These are phyloP conservation scores for Malassezia nana DNA, from an alignment of 1,284 basidiomycete species.

Conservation along the genomic window DNA sequence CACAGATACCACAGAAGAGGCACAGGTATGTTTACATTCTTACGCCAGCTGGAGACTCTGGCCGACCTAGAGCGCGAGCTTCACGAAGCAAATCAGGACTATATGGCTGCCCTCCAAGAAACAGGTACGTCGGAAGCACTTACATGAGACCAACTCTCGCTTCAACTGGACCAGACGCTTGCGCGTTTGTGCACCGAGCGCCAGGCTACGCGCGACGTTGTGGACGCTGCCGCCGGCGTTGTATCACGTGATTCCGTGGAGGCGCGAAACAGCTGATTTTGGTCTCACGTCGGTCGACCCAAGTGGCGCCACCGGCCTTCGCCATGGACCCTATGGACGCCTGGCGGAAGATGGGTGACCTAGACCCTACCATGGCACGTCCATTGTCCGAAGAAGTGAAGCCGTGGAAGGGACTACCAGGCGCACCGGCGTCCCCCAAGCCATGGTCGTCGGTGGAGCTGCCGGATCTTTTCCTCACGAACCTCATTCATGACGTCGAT, in stretches of 20 bases:
- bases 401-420: background rate
- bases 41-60: slow-evolving; percentile 10
- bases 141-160: background rate
- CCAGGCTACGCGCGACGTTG: background rate
- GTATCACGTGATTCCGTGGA: slow-evolving; percentile 11
- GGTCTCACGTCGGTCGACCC: background rate
- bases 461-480: slow-evolving; percentile 18
- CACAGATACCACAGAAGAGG: background rate
- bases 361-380: background rate
- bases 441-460: slow-evolving; percentile 14
- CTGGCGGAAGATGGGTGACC: background rate
- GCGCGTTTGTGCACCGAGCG: slow-evolving; percentile 11
- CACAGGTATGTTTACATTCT: slow-evolving; percentile 3
- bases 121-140: slow-evolving; percentile 8
- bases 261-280: slow-evolving; percentile 20
- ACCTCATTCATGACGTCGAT: slow-evolving; percentile 10
- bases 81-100: slow-evolving; percentile 19
- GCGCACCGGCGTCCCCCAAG: slow-evolving; percentile 1
- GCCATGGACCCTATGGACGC: background rate
- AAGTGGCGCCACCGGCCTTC: slow-evolving; percentile 6
- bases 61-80: slow-evolving; percentile 10
- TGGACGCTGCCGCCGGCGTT: background rate
- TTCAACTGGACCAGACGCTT: slow-evolving; percentile 2
- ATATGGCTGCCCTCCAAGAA: slow-evolving; percentile 17
- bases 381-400: background rate